Evolutionary conservation across 2,329 filamentous ascomycete species (phyloP), one percentile per base, ranked within the genome.

Genomic region (Grosmannia penicillata): DNA sequence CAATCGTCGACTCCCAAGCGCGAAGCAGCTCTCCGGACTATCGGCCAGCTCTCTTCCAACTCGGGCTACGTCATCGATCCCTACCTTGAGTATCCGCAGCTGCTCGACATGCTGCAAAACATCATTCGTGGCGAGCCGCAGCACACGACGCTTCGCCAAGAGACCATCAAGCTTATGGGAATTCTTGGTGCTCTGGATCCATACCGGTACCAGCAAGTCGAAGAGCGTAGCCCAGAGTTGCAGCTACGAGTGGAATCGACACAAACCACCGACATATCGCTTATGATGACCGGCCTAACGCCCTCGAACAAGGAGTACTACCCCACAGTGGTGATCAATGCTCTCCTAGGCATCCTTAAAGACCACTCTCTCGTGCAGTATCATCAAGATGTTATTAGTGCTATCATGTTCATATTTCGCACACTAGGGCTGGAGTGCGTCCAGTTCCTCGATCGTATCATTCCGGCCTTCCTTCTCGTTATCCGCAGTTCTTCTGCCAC

Each of bases 231-330:
- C 3, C 85, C 86, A 0, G 89, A 95, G 53, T 73, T 80, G 46
- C 82, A 91, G 51, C 72, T 70, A 22, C 70, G 68, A 17, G 65
- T 67, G 28, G 75, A 79, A 47, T 66, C 68, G 1, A 73, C 70
- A 29, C 73, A 76, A 41, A 63, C 93, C 50, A 93, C 89, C 0
- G 91, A 98, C 57, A 93, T 98, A 33, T 91, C 87, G 4, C 69
- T 98, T 23, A 96, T 98, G 68, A 98, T 98, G 89, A 86, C 84
- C 30, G 91, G 93, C 13, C 68, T 95, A 29, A 96, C 87, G 1
- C 93, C 91, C 0, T 96, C 89, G 0, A 94, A 84, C 52, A 94
- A 98, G 53, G 91, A 98, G 51, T 98, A 98, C 58, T 98, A 94
- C 53, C 91, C 91, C 1, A 98, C 91, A 0, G 86, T 98, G 15